Conservation (phyloP, 495 filamentous ascomycete species). For the Tetracladium marchalianum region DNA sequence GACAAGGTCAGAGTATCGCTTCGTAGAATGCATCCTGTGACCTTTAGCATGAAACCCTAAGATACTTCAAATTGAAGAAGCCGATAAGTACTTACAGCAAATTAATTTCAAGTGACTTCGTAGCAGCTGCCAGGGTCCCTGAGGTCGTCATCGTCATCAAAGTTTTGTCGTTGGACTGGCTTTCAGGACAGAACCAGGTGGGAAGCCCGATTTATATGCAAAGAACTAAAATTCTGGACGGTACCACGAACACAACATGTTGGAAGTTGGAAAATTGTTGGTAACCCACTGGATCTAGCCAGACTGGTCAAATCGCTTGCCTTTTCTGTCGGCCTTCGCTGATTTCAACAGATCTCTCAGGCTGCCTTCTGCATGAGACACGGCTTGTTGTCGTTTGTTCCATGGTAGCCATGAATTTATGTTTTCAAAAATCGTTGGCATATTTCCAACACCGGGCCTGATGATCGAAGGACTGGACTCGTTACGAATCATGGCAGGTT, state of each 20-base stretch:
- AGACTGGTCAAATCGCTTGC: slow-evolving; percentile 17
- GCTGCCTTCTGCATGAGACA: slow-evolving; percentile 22
- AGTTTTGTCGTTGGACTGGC: too few species aligned
- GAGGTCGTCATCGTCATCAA: too few species aligned
- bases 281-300: slow-evolving; percentile 2
- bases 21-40: slow-evolving; percentile 1
- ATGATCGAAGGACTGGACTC: slow-evolving; percentile 15
- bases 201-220: too few species aligned
- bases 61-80: too few species aligned
- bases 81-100: too few species aligned
- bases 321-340: slow-evolving; percentile 15
- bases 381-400: slow-evolving; percentile 9
- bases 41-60: background rate
- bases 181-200: too few species aligned
- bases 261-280: background rate
- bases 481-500: slow-evolving; percentile 11
- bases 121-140: too few species aligned
- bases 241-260: too few species aligned
- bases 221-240: too few species aligned
- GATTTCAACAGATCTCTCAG: slow-evolving; percentile 19
- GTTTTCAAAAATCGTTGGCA: slow-evolving; percentile 12
- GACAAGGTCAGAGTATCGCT: slow-evolving; percentile 28
- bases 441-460: slow-evolving; percentile 3
- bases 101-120: too few species aligned
- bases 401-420: slow-evolving; percentile 21